Conservation (phyloP, 1,284 basidiomycete species). For the Cryptococcus sp. region DNA sequence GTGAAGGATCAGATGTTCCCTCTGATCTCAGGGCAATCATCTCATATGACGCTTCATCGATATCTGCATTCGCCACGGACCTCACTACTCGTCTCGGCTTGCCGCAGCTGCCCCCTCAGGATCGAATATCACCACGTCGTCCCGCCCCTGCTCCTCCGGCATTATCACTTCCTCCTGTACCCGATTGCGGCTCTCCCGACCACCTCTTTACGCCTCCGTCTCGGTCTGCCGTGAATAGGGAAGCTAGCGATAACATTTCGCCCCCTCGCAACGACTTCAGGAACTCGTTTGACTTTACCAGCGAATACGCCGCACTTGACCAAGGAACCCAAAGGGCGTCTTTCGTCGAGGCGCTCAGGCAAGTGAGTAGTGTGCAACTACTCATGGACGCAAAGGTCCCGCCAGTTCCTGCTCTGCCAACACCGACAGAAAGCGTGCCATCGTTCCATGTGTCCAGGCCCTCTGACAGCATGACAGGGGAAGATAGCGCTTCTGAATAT, state of each 20-base stretch:
- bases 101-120: background rate
- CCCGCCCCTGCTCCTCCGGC: slow-evolving; percentile 23
- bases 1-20: slow-evolving; percentile 24
- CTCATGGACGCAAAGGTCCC: slow-evolving; percentile 10
- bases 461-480: slow-evolving; percentile 13
- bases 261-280: slow-evolving; percentile 47
- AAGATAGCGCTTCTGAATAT: slow-evolving; percentile 10
- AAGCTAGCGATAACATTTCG: slow-evolving; percentile 16
- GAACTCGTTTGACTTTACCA: slow-evolving; percentile 82
- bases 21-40: slow-evolving; percentile 29
- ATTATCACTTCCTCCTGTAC: slow-evolving; percentile 11
- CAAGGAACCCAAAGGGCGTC: slow-evolving; percentile 68
- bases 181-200: background rate
- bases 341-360: slow-evolving; percentile 64
- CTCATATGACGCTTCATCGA: slow-evolving; percentile 4
- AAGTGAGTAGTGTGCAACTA: slow-evolving; percentile 22
- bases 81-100: background rate
- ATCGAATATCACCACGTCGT: slow-evolving; percentile 24
- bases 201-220: background rate
- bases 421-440: slow-evolving; percentile 8
- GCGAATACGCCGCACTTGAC: slow-evolving; percentile 70
- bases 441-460: slow-evolving; percentile 20
- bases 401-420: slow-evolving; percentile 13
- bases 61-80: background rate
- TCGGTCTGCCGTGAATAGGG: slow-evolving; percentile 10